A percentile compares a stretch with the other conserved stretches of the same genome.
Conservation (phyloP, 768 basidiomycete species). For the Termitomyces eurrhizus region DNA sequence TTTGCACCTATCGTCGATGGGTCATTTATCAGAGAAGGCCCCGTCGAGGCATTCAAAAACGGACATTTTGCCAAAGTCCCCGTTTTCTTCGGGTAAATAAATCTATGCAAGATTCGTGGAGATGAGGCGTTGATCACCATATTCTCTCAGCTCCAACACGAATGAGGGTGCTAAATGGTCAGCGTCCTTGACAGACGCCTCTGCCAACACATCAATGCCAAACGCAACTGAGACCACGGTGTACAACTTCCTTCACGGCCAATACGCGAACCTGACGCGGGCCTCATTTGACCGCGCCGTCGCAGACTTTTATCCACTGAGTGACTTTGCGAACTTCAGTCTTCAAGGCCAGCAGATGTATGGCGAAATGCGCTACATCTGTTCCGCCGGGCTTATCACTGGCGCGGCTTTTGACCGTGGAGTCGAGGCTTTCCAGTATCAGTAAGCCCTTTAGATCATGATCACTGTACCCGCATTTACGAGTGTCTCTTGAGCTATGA, state of each 20-base stretch:
- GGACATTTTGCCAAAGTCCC: conserved; percentile 35
- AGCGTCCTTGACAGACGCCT: conserved; percentile 25
- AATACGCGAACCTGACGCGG: conserved; percentile 28
- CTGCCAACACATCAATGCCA: conserved; percentile 35
- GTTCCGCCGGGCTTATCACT: conserved; percentile 33
- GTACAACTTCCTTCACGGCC: conserved; percentile 37
- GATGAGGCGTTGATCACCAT: neutral
- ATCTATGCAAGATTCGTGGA: too few species aligned
- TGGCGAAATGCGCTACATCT: conserved; percentile 40
- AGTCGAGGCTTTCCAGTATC: conserved; percentile 29
- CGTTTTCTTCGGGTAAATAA: conserved; percentile 32
- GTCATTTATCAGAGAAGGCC: conserved; percentile 28
- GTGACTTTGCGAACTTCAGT: conserved; percentile 29
- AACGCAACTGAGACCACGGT: conserved; percentile 34
- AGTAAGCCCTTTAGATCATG: conserved; percentile 20
- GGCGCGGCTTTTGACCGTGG: conserved; percentile 21
- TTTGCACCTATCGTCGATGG: conserved; percentile 37
- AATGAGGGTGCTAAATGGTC: conserved; percentile 41
- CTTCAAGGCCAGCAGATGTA: conserved; percentile 42
- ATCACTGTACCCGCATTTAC: neutral
- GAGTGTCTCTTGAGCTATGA: conserved; percentile 27
- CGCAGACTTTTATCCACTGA: conserved; percentile 29
- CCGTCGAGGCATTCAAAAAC: conserved; percentile 34
- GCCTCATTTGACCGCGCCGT: conserved; percentile 26
- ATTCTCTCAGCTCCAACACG: conserved; percentile 31